These are phyloP conservation scores for Oryza glumipatula DNA, from an alignment of 176 grass and related monocot genomes.

Conservation along the genomic window DNA sequence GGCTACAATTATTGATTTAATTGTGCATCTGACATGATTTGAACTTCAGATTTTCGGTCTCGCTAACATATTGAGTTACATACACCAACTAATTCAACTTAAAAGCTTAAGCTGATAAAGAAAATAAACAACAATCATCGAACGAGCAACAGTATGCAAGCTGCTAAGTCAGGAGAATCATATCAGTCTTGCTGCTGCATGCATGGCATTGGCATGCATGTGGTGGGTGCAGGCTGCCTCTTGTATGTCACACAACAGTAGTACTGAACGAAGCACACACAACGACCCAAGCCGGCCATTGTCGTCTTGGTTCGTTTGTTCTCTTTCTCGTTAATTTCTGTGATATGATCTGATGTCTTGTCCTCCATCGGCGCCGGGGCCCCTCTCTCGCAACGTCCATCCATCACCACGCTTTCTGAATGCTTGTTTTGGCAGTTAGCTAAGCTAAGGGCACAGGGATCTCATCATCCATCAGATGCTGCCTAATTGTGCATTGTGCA, in stretches of 20 bases:
- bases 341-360: background rate
- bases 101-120: no score
- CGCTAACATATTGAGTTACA: no score
- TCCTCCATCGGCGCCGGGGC: background rate
- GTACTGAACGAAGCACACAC: background rate
- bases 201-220: background rate
- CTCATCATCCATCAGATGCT: background rate
- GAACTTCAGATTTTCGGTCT: no score
- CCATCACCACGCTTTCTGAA: constrained; percentile 20
- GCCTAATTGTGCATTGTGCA: background rate
- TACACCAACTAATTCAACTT: no score
- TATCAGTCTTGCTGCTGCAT: background rate
- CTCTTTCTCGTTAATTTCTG: background rate
- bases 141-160: no score
- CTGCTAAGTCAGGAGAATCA: background rate
- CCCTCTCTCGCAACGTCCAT: constrained; percentile 15
- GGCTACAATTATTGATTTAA: no score
- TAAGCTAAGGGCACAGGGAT: background rate
- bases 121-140: no score
- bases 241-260: background rate
- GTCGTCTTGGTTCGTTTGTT: background rate
- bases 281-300: background rate
- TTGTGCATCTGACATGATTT: no score
- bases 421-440: background rate
- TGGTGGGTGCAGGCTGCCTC: constrained; percentile 18